Base-by-base conservation (phyloP, 2,329 filamentous ascomycete genomes). In the Neofusicoccum cordaticola region DNA sequence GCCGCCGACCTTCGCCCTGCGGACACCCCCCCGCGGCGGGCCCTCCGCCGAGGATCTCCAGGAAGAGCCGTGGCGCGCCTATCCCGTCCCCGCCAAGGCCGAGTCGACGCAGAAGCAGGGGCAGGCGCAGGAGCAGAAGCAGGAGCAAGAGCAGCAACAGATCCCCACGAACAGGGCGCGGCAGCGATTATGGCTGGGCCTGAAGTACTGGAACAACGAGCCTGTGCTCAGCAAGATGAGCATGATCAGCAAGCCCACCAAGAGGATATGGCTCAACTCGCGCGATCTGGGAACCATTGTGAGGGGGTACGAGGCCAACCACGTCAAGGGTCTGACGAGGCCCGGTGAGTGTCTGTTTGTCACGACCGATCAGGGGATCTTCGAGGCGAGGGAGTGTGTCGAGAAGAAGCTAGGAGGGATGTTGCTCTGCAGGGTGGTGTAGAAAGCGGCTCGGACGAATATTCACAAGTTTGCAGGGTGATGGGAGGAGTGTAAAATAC, bases 121-220 rank as follows among this genome's bases (percentile, higher is more conserved):
- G n/a, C 34, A 41, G 37, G 1, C 1, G 34, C 34, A 41, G 37
- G 19, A n/a, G n/a, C n/a, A n/a, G 19, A 19, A 19, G 2, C 19
- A 3, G 31, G 11, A 11, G 3, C 27, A n/a, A n/a, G 1, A 31
- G 34, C 34, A 41, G 37, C 9, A n/a, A 1, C 64, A 69, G 48
- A 72, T 78, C 12, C 77, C 77, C 5, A 62, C 69, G 56, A 97
- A 96, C 78, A 86, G 92, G 42, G 85, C 92, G 4, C 84, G 82
- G 44, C 85, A 91, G 74, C 84, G 93, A 66, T 81, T 97, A 69
- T 97, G 93, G 93, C 79, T 97, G 12, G 92, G 92, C 1, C 81
- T 97, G 72, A 97, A 97, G 81, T 97, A 97, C 84, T 91, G 86
- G 86, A 88, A 93, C 70, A 90, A 90, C 73, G 83, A 88, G 77